A percentile compares a stretch with the other conserved stretches of the same genome.
phyloP scores from a whole-genome alignment of 352 stramenopile species.

The Globisporangium canariense region DNA sequence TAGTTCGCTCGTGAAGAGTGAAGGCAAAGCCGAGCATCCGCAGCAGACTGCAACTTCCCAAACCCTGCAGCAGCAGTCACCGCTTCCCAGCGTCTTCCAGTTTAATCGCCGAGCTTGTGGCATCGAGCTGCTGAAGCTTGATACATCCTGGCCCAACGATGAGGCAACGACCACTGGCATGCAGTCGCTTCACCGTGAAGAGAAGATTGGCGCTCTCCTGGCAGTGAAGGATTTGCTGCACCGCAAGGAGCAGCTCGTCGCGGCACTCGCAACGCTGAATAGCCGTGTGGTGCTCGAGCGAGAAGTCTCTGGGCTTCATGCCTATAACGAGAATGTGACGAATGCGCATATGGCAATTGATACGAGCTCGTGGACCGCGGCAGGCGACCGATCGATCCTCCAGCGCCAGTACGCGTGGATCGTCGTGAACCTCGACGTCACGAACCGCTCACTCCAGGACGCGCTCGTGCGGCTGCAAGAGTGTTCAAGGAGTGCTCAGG shows the following conservation, averaged over 20 bases:
- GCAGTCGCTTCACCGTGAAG: slow-evolving; percentile 16
- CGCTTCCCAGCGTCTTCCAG: neutral
- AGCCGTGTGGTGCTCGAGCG: slow-evolving; percentile 17
- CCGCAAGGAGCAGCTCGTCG: slow-evolving; percentile 70
- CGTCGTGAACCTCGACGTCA: slow-evolving; percentile 57
- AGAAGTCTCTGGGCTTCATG: slow-evolving; percentile 5
- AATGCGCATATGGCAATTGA: slow-evolving; percentile 24
- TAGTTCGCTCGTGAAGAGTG: slow-evolving; percentile 21
- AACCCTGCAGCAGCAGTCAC: neutral
- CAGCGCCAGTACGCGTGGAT: slow-evolving; percentile 71
- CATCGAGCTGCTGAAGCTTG: neutral
- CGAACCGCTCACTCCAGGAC: slow-evolving; percentile 50
- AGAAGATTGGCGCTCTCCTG: slow-evolving; percentile 40
- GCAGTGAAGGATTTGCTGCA: slow-evolving; percentile 60
- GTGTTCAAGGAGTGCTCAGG: slow-evolving; percentile 19
- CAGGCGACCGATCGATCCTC: slow-evolving; percentile 29
- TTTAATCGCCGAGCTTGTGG: neutral
- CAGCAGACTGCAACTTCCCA: slow-evolving; percentile 13
- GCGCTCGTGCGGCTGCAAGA: slow-evolving; percentile 65
- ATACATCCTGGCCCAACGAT: neutral
- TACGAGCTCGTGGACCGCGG: slow-evolving; percentile 20
- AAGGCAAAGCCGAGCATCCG: slow-evolving; percentile 6
- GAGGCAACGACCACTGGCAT: neutral
- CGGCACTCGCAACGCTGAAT: slow-evolving; percentile 47
- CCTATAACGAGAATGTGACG: slow-evolving; percentile 16